phyloP scores from a whole-genome alignment of 2,329 filamentous ascomycete genomes.

The Plectosphaerella cucumerina region DNA sequence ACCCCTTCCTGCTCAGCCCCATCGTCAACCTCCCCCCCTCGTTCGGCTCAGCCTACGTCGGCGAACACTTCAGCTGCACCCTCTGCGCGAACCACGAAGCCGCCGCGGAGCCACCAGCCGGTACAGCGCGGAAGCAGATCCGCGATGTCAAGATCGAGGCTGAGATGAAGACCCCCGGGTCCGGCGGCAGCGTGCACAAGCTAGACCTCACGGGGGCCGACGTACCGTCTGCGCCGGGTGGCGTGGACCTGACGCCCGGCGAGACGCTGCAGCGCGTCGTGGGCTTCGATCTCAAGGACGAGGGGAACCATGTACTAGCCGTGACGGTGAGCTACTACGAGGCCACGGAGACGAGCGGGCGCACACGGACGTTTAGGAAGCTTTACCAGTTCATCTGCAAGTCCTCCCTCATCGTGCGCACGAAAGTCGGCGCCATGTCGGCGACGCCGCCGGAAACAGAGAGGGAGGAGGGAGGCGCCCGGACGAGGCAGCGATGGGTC shows the following conservation, averaged over 20 bases:
- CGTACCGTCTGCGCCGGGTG: conserved; percentile 4
- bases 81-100: conserved; percentile 92
- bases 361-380: conserved; percentile 85
- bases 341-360: conserved; percentile 64
- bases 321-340: conserved; percentile 95
- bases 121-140: conserved; percentile 44
- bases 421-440: conserved; percentile 70
- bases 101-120: conserved; percentile 18
- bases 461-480: conserved; percentile 17
- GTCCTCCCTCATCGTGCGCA: conserved; percentile 82
- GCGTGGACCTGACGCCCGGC: conserved; percentile 53
- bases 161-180: conserved; percentile 89
- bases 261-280: conserved; percentile 77
- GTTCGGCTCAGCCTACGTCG: conserved; percentile 93
- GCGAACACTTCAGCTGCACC: conserved; percentile 91
- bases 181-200: conserved; percentile 50
- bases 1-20: conserved; percentile 54
- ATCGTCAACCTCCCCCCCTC: conserved; percentile 81
- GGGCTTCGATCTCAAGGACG: conserved; percentile 84
- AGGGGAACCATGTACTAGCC: conserved; percentile 88
- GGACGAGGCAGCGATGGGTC: conserved; percentile 52
- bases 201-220: conserved; percentile 49
- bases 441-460: not conserved
- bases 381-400: conserved; percentile 96
- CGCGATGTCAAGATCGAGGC: conserved; percentile 79